Evolutionary conservation across 2,329 filamentous ascomycete species (phyloP), one percentile per base, ranked within the genome.

Genomic region (Phialophora chinensis): DNA sequence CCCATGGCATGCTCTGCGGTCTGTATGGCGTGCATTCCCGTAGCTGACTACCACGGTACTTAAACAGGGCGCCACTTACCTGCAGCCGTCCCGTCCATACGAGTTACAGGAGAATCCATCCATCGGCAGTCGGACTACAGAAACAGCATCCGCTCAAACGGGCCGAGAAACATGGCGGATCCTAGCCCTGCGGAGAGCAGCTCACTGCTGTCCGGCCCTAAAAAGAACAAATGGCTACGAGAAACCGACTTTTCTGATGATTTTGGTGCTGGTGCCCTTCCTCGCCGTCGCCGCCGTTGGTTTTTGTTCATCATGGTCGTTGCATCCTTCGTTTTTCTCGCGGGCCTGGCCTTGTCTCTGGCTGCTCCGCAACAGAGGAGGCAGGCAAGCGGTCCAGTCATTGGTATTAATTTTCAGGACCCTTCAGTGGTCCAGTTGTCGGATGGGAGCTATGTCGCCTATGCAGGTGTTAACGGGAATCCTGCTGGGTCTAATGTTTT

Each of bases 381-480:
- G 14, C 65, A 67, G 44, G 57, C 59, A 17, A 62, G 42, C 62
- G 58, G 59, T 52, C 68, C 65, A 77, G 61, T 67, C 38, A 67
- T 67, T 62, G 57, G 53, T 38, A 73, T 73, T 25, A 80, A 87
- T 75, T 88, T 88, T 72, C 80, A 86, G 11, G 85, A 88, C 68
- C 86, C 86, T 6, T 77, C 79, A 14, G 78, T 87, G 35, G 72
- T 87, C 54, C 75, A 82, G 69, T 82, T 75, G 23, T 76, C 80
- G 64, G 81, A 80, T 25, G 78, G 75, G 2, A 62, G 53, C 42
- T 88, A 83, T 79, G 85, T 87, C 70, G 82, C 86, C 10, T 88
- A 87, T 72, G 84, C 80, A 0, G 62, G 81, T 5, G 57, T 67
- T n/a, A 67, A 64, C 58, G 57, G 52, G 31, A 67, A 67, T 33